Conservation (phyloP, 768 basidiomycete genomes). For the Collybia nuda region DNA sequence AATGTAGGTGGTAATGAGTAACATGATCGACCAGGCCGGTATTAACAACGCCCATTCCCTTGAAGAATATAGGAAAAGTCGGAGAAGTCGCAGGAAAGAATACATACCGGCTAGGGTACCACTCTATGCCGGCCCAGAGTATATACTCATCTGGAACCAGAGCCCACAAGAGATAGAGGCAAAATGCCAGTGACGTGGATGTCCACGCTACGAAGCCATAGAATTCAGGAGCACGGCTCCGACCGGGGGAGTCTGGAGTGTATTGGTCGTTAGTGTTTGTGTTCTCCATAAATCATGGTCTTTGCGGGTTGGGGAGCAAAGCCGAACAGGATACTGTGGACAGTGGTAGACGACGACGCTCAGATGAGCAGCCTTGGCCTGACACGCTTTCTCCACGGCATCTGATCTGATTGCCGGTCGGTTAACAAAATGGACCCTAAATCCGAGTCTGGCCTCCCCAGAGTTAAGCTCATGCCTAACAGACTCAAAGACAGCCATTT, state of each 20-base stretch:
- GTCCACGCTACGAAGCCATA: conserved; percentile 91
- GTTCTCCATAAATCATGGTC: background rate
- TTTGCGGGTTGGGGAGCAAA: background rate
- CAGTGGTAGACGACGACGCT: no score
- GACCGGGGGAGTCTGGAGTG: background rate
- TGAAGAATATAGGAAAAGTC: background rate
- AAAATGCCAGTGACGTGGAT: conserved; percentile 68
- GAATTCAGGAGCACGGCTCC: conserved; percentile 78
- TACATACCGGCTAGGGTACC: conserved; percentile 85
- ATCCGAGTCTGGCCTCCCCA: no score
- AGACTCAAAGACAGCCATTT: no score
- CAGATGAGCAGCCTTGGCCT: no score
- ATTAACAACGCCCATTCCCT: conserved; percentile 87
- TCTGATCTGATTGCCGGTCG: no score
- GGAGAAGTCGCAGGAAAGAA: background rate
- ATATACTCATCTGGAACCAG: conserved; percentile 75
- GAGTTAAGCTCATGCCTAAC: no score
- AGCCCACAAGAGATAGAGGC: conserved; percentile 78
- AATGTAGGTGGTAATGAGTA: conserved; percentile 74
- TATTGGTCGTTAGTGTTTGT: background rate
- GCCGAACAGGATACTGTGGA: no score
- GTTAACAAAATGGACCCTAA: no score
- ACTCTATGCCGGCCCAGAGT: conserved; percentile 62
- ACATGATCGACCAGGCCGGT: conserved; percentile 73
- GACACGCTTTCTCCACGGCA: no score